Base-by-base conservation (phyloP, 2,329 filamentous ascomycete species). In the Cordyceps pruinosa region DNA sequence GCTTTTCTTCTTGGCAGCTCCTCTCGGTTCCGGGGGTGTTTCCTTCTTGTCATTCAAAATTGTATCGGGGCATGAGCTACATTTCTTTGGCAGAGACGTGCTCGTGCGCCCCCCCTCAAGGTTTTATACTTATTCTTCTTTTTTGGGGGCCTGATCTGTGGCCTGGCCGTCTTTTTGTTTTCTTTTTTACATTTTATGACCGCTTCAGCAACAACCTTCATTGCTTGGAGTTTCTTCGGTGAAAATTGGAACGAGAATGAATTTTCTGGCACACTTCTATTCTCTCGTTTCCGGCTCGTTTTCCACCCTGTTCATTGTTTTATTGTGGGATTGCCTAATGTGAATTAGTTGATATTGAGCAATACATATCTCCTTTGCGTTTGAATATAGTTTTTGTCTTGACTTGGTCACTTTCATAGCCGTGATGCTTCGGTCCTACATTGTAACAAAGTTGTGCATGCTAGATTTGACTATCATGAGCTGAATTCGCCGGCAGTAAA, bases 271-370 rank as follows among this genome's bases (percentile, higher is more conserved):
- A 23, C 21, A 44, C 28, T 53, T 34, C 7, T 44, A 28, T 56
- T 47, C 35, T 59, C 62, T 60, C 60, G 10, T 10, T 61, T 61
- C 56, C 61, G 49, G 60, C 37, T 61, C 63, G 56, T 61, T 63
- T 35, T 10, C 21, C 13, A 10, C 13, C 64, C 56, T 56, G 58
- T 61, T 61, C 56, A 61, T 60, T 54, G 60, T 65, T 62, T 54
- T 60, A 34, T 55, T 60, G 59, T 35, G 39, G 50, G 28, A 45
- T 54, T 26, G 39, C 26, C 39, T 44, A 28, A 58, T 59, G 30
- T 55, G 42, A 30, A 51, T 30, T 47, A 55, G 42, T 55, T 55
- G 52, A 55, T 47, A 46, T 47, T 37, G 26, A 41, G 34, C 34
- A 48, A 56, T 56, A 56, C 35, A 48, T 41, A 42, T 15, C 13